Evolutionary conservation across 345 rosid species (phyloP).

Genomic region (Salix caprea): DNA sequence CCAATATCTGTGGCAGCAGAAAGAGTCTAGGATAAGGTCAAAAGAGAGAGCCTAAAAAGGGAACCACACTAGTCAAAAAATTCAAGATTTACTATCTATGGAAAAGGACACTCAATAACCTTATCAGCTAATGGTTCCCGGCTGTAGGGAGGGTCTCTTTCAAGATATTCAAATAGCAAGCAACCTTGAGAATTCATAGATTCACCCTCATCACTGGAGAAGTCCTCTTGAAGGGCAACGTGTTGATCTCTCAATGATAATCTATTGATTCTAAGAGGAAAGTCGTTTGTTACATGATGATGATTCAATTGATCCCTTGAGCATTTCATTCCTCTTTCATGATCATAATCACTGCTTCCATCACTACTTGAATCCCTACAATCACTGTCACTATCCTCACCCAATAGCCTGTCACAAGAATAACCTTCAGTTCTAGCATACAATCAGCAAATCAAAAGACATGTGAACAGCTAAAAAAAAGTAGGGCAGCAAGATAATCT

Average conservation of each 20-base stretch:
- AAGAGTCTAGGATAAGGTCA: not conserved
- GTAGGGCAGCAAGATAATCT: not conserved
- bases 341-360: constrained; percentile 68
- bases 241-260: constrained; percentile 20
- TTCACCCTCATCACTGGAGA: constrained; percentile 26
- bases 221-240: constrained; percentile 10
- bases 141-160: constrained; percentile 25
- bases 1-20: constrained; percentile 11
- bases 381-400: constrained; percentile 31
- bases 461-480: not conserved
- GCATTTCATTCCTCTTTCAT: constrained; percentile 37
- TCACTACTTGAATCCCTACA: constrained; percentile 42
- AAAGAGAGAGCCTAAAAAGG: not conserved
- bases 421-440: not conserved
- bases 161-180: constrained; percentile 27
- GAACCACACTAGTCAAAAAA: not conserved
- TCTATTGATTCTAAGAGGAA: constrained; percentile 18
- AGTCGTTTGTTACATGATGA: constrained; percentile 11
- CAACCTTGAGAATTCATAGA: constrained; percentile 10
- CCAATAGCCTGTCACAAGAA: constrained; percentile 9
- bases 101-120: constrained; percentile 2
- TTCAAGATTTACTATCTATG: not conserved
- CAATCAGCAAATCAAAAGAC: not conserved
- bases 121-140: constrained; percentile 31
- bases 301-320: constrained; percentile 30